These are phyloP conservation scores for Ramaria sp. DNA, from an alignment of 768 basidiomycete species.

Conservation along the genomic window DNA sequence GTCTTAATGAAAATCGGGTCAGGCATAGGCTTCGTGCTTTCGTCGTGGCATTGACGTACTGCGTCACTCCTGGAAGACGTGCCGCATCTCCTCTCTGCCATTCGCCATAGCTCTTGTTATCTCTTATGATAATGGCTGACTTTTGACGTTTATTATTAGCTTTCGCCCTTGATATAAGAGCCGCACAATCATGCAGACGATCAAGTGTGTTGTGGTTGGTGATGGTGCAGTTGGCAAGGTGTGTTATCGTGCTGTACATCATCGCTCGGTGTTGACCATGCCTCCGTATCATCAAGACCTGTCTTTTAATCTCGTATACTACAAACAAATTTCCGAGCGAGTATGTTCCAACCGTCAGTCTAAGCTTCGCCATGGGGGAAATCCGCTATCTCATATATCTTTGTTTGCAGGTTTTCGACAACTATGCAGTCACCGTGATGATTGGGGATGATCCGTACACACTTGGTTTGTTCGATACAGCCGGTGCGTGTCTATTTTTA, in stretches of 20 bases:
- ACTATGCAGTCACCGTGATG: constrained; percentile 99
- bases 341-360: constrained; percentile 92
- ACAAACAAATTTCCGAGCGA: constrained; percentile 98
- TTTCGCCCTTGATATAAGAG: not conserved
- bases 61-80: not conserved
- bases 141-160: not conserved
- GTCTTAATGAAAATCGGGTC: not conserved
- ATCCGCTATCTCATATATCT: constrained; percentile 4
- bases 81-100: not conserved
- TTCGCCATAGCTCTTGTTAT: not conserved
- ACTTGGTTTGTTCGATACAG: constrained; percentile 96
- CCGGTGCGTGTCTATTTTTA: constrained; percentile 44
- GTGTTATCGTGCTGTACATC: constrained; percentile 19
- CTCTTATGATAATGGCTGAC: not conserved
- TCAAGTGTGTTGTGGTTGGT: constrained; percentile 95
- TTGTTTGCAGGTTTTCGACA: constrained; percentile 74
- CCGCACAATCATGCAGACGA: constrained; percentile 67
- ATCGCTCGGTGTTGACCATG: not conserved
- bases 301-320: constrained; percentile 93
- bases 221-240: constrained; percentile 99
- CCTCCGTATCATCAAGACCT: constrained; percentile 45
- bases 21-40: not conserved
- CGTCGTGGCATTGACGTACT: not conserved
- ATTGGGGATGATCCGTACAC: constrained; percentile 99
- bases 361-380: not conserved